Evolutionary conservation across 352 stramenopile genomes (phyloP), one percentile per base, ranked within the genome.

Genomic region (Phytophthora sp.): DNA sequence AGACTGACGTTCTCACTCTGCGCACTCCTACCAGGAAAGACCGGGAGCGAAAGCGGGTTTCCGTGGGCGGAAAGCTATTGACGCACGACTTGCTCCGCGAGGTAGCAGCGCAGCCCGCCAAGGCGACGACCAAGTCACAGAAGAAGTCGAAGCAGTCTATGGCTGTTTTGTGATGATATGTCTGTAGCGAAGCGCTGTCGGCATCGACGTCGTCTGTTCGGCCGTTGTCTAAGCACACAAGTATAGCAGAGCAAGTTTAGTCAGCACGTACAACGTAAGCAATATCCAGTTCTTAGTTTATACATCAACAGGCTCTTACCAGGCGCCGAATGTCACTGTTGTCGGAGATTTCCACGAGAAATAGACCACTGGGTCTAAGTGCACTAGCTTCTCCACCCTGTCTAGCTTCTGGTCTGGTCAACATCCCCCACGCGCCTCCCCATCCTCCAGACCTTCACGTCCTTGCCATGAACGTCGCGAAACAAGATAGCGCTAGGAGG

Each of bases 291-390:
- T n/a, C n/a, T n/a, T n/a, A n/a, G n/a, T n/a, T n/a, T n/a, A n/a
- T n/a, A n/a, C n/a, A n/a, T n/a, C n/a, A n/a, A n/a, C n/a, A n/a
- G n/a, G n/a, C n/a, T n/a, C n/a, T n/a, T n/a, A n/a, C n/a, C n/a
- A n/a, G n/a, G 41, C 0, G 66, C 74, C 2, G 80, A 77, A 41
- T 80, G 79, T 46, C 80, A 82, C 38, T 86, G 84, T 84, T 39
- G 73, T 86, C 5, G 86, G 74, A 4, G 85, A 83, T 72, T 92
- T 95, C 86, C 86, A 95, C 27, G 84, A 88, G 51, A 88, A 85
- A 58, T 91, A 93, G 23, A 87, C 81, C 29, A 95, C 79, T 13
- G 75, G 81, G n/a, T 91, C 77, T 1, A 73, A 58, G 42, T 95
- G 86, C 7, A 49, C 33, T 15, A 95, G 65, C 15, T 45, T 47